Evolutionary conservation across 2,329 filamentous ascomycete species (phyloP), one percentile per base, ranked within the genome.

Genomic region (Pseudocercospora fuligena): DNA sequence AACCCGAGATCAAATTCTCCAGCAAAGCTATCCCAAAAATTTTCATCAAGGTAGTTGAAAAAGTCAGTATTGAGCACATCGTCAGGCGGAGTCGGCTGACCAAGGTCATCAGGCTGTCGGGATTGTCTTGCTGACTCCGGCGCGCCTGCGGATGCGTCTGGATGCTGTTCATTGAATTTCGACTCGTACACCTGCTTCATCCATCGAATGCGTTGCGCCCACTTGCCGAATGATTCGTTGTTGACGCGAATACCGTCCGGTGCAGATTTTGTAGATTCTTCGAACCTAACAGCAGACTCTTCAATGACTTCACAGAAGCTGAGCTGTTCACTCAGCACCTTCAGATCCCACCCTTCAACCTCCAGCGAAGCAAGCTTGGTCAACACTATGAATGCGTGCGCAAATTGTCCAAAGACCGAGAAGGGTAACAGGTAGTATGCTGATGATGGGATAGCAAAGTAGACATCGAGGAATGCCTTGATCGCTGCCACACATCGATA

Each of bases 191-290:
- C 65, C 8, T 65, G 65, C 64, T 73, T 73, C 71, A 75, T 73
- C 66, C 70, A 76, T 14, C 72, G 65, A 1, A 75, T 46, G 3
- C 72, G 68, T 7, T 71, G 64, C 5, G 73, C 68, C 75, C 75
- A 77, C 51, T 73, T 73, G n/a, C 53, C 60, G 63, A 77, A 76
- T n/a, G 68, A 65, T 14, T 76, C 71, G 60, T 76, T 76, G 33
- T 73, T 69, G 63, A 76, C 59, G 1, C 57, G 46, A 9, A 75
- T 63, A 7, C 74, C 75, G 33, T 76, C 75, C 4, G 71, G 69
- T 2, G 66, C 59, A 1, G 64, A 63, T 14, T 66, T 64, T 0
- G 61, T 36, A 9, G 70, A 62, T 40, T 66, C 67, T 23, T 75
- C 73, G 64, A 73, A 76, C 3, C 64, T 63, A 12, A 51, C 27